A percentile compares a stretch with the other conserved stretches of the same genome.
phyloP scores from a whole-genome alignment of 257 asterid genomes.

The Solanum clarkiae region DNA sequence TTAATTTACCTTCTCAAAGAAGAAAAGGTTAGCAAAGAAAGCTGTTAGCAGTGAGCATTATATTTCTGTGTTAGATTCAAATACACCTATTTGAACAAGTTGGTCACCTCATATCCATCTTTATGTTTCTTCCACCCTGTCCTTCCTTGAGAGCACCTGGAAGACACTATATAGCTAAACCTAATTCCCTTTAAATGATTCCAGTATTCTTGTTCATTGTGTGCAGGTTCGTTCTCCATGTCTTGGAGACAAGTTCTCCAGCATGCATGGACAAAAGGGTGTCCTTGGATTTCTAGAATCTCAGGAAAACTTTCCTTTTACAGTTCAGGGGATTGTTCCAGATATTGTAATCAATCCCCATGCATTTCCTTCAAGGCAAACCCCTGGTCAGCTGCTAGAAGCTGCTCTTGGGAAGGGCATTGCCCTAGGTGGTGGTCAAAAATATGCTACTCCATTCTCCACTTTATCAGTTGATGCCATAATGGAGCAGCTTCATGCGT shows the following conservation, averaged over 20 bases:
- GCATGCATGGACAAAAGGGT: constrained; percentile 99
- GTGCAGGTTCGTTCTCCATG: constrained; percentile 87
- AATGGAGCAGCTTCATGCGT: constrained; percentile 78
- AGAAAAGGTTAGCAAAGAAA: neutral
- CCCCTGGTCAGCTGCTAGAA: constrained; percentile 93
- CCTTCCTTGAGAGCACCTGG: neutral
- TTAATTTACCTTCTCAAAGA: neutral
- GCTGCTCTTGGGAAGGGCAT: constrained; percentile 83
- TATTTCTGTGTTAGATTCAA: neutral
- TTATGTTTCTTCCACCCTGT: neutral
- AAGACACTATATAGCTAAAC: neutral
- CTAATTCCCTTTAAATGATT: neutral
- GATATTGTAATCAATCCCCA: constrained; percentile 94
- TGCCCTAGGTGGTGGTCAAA: constrained; percentile 67
- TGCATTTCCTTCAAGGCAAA: constrained; percentile 94
- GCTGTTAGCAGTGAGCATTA: neutral
- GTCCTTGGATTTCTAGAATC: constrained; percentile 84
- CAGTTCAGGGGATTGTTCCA: constrained; percentile 79
- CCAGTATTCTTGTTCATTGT: neutral
- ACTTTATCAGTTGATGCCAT: constrained; percentile 63
- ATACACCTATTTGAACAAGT: neutral
- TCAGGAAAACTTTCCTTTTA: constrained; percentile 86
- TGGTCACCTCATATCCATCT: neutral
- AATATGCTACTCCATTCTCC: constrained; percentile 87
- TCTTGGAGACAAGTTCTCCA: constrained; percentile 86